Conservation (phyloP, 805 yeast genomes). For the Saccharomycopsis sp. region DNA sequence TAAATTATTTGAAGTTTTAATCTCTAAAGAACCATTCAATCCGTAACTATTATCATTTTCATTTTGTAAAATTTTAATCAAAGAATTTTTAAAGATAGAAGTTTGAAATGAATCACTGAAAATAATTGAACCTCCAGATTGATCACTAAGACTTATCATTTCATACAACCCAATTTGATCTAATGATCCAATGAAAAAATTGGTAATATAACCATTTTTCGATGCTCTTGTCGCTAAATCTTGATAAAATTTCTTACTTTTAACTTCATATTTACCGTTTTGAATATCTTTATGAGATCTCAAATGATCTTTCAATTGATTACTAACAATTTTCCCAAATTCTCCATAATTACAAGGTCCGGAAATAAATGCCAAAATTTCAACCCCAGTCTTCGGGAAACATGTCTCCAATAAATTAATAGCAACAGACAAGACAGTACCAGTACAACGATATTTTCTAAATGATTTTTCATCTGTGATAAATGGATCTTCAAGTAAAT, state of each 20-base stretch:
- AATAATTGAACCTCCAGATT: conserved; percentile 58
- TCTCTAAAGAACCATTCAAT: conserved; percentile 52
- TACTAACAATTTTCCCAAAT: conserved; percentile 54
- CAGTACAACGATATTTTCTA: conserved; percentile 50
- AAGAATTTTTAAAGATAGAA: conserved; percentile 61
- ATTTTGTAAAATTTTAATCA: conserved; percentile 40
- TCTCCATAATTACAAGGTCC: conserved; percentile 58
- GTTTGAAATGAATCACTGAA: conserved; percentile 62
- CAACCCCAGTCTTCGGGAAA: conserved; percentile 45
- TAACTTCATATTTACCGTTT: conserved; percentile 25
- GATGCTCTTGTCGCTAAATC: conserved; percentile 42
- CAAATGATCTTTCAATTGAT: conserved; percentile 51
- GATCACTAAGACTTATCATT: conserved; percentile 51
- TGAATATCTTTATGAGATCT: conserved; percentile 58
- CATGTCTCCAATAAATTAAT: conserved; percentile 32
- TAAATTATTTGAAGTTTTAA: conserved; percentile 43
- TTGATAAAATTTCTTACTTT: conserved; percentile 41
- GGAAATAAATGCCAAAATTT: conserved; percentile 47
- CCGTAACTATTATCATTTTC: conserved; percentile 34
- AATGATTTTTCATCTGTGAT: conserved; percentile 35
- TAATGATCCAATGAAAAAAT: conserved; percentile 57
- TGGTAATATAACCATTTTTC: conserved; percentile 46
- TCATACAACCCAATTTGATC: conserved; percentile 65
- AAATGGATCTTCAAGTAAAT: conserved; percentile 42
- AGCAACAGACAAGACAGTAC: conserved; percentile 50